Percentiles rank a stretch among this genome's conserved stretches.
phyloP scores from a whole-genome alignment of 164 flowering plant genomes.

The Magnolia officinalis region DNA sequence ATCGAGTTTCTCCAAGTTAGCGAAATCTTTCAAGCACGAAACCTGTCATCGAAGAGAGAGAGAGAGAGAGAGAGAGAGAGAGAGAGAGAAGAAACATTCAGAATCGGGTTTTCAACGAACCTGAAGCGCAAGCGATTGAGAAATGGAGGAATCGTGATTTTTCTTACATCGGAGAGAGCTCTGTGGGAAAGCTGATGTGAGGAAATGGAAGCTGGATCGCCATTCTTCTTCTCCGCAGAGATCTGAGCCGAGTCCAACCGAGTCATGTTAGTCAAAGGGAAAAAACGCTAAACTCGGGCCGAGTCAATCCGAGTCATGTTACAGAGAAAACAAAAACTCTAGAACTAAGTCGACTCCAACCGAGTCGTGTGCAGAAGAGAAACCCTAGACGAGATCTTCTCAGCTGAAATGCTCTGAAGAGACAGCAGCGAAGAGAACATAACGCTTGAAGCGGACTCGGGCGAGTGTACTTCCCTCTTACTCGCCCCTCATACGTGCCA shows the following conservation, averaged over 20 bases:
- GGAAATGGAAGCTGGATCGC: constrained; percentile 38
- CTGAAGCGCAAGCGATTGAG: neutral
- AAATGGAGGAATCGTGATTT: too few species aligned
- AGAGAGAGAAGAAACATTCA: neutral
- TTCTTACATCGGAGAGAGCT: constrained; percentile 68
- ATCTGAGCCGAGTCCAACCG: constrained; percentile 46
- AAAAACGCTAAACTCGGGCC: too few species aligned
- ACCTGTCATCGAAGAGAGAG: constrained; percentile 34
- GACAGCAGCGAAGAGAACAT: too few species aligned
- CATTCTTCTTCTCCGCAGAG: constrained; percentile 43
- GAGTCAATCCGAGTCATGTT: too few species aligned
- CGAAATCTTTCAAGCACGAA: constrained; percentile 64
- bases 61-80: neutral
- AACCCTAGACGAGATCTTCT: too few species aligned
- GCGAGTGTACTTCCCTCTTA: too few species aligned
- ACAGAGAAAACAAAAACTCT: too few species aligned
- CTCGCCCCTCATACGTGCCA: too few species aligned
- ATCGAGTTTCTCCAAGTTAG: constrained; percentile 73
- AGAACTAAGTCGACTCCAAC: too few species aligned
- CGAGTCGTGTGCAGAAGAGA: too few species aligned
- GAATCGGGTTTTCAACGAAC: neutral
- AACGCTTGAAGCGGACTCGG: too few species aligned
- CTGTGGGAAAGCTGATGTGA: constrained; percentile 51
- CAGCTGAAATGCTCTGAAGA: too few species aligned
- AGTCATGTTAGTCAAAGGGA: constrained; percentile 27